These are phyloP conservation scores for Rhodotorula sphaerocarpa DNA, from an alignment of 768 basidiomycete species.

Conservation along the genomic window DNA sequence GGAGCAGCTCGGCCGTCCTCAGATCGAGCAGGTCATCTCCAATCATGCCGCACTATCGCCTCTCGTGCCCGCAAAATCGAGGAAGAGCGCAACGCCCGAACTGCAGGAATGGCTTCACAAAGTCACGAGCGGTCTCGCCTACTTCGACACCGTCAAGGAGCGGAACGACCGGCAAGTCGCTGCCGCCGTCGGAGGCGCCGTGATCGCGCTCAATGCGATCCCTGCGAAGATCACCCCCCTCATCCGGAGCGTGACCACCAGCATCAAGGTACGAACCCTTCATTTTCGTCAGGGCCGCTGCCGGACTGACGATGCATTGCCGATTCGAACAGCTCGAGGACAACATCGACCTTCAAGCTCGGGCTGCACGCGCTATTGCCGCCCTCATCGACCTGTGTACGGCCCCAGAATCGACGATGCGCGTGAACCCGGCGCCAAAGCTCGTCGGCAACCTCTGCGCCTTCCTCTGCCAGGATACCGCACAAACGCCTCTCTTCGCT, in stretches of 20 bases:
- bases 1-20: slow-evolving; percentile 52
- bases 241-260: slow-evolving; percentile 94
- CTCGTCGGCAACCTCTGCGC: slow-evolving; percentile 95
- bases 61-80: slow-evolving; percentile 58
- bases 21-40: slow-evolving; percentile 59
- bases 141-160: slow-evolving; percentile 70
- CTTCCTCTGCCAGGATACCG: slow-evolving; percentile 85
- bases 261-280: slow-evolving; percentile 66
- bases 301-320: background rate
- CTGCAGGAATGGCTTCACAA: slow-evolving; percentile 69
- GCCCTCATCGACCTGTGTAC: slow-evolving; percentile 80
- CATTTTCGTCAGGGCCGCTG: background rate
- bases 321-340: slow-evolving; percentile 60
- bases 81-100: slow-evolving; percentile 63
- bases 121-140: slow-evolving; percentile 62
- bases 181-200: slow-evolving; percentile 81
- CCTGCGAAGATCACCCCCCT: slow-evolving; percentile 93
- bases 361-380: slow-evolving; percentile 78
- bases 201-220: slow-evolving; percentile 73
- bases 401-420: slow-evolving; percentile 50
- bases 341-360: slow-evolving; percentile 74
- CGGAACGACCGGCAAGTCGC: slow-evolving; percentile 79
- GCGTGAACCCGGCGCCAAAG: slow-evolving; percentile 82
- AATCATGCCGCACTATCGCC: slow-evolving; percentile 70
- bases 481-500: slow-evolving; percentile 81